These are phyloP conservation scores for Boletus reticulatus DNA, from an alignment of 768 basidiomycete genomes.

Conservation along the genomic window DNA sequence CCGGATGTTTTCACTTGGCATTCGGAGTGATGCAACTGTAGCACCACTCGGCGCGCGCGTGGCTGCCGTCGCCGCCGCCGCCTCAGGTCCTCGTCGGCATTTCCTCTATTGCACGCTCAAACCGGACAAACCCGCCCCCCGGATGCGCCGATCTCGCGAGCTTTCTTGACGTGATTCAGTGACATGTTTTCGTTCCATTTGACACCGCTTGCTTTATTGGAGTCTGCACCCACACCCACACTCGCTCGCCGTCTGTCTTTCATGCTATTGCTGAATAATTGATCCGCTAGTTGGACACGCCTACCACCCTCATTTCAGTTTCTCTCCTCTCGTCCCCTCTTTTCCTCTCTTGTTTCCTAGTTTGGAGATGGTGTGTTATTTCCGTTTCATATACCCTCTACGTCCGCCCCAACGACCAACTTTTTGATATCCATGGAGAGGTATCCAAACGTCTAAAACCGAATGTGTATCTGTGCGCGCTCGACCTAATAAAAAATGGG, in stretches of 20 bases:
- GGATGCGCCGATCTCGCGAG: conserved; percentile 46
- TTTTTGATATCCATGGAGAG: background rate
- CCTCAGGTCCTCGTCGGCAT: conserved; percentile 74
- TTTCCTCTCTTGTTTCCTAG: background rate
- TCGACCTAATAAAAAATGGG: background rate
- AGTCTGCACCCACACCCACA: background rate
- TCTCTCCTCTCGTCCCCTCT: background rate
- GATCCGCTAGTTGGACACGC: too few relatives aligned
- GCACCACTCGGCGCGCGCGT: conserved; percentile 58
- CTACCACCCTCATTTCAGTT: background rate
- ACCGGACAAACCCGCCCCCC: conserved; percentile 47
- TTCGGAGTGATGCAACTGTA: conserved; percentile 69
- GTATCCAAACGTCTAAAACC: conserved; percentile 13
- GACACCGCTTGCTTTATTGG: too few relatives aligned
- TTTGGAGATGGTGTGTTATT: conserved; percentile 18
- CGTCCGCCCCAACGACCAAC: conserved; percentile 1
- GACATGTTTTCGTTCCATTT: too few relatives aligned
- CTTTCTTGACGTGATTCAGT: background rate
- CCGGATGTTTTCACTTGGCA: conserved; percentile 83
- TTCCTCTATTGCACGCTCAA: conserved; percentile 82
- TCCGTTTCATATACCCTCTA: conserved; percentile 16
- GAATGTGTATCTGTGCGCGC: too few relatives aligned
- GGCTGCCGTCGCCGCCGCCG: conserved; percentile 62
- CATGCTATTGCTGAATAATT: background rate
- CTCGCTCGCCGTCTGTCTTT: too few relatives aligned